Evolutionary conservation across 2,329 filamentous ascomycete species (phyloP).

Genomic region (Trichoderma afroharzianum): DNA sequence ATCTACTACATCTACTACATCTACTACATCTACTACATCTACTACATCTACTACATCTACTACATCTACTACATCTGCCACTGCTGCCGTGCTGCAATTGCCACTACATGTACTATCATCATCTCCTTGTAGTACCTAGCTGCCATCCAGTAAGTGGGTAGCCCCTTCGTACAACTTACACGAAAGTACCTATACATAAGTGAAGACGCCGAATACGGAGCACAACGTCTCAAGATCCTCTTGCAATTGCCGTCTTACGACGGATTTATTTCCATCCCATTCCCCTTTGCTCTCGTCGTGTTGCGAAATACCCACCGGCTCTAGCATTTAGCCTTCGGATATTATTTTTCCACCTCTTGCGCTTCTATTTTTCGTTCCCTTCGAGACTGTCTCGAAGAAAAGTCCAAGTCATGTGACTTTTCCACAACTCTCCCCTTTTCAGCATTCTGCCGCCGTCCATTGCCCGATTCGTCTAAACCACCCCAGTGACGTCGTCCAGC

Average conservation of each 20-base stretch:
- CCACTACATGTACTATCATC: not conserved
- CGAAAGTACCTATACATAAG: not conserved
- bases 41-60: no score
- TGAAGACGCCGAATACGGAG: not conserved
- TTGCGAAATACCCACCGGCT: not conserved
- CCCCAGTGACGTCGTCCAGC: constrained; percentile 2
- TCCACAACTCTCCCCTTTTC: not conserved
- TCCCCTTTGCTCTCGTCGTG: not conserved
- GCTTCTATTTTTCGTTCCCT: not conserved
- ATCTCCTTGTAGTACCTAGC: not conserved
- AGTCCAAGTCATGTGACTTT: not conserved
- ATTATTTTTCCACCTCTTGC: constrained; percentile 11
- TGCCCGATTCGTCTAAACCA: not conserved
- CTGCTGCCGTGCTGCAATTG: no score
- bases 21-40: no score
- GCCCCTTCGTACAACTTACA: not conserved
- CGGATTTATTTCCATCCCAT: not conserved
- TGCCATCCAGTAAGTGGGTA: not conserved
- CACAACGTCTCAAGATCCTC: not conserved
- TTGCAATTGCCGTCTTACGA: not conserved
- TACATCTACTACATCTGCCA: no score
- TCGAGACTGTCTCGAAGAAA: not conserved
- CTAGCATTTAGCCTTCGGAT: constrained; percentile 4
- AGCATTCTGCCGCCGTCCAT: not conserved
- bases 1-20: no score